Conservation (phyloP, 2,329 filamentous ascomycete species). For the Alternaria triticimaculans region DNA sequence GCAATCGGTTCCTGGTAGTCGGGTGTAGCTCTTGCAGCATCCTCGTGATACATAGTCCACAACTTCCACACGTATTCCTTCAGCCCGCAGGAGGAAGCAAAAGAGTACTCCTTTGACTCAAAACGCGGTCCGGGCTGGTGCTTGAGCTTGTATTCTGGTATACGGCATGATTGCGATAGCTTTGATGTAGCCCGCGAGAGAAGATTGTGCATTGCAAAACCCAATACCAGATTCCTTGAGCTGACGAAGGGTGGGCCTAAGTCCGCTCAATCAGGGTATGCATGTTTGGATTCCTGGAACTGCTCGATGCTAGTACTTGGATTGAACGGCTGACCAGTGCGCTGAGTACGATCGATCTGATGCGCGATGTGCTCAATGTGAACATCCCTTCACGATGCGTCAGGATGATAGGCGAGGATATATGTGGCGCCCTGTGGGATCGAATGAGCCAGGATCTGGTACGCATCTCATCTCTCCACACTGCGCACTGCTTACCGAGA, state of each 20-base stretch:
- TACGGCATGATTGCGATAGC: background rate
- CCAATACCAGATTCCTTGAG: background rate
- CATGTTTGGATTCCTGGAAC: background rate
- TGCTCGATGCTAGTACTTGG: background rate
- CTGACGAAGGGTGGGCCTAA: background rate
- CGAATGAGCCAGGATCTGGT: background rate
- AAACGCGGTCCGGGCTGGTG: background rate
- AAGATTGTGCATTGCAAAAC: background rate
- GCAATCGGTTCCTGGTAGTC: background rate
- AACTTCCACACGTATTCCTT: background rate
- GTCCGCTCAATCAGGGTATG: background rate
- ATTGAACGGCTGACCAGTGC: constrained; percentile 12
- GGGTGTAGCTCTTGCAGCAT: background rate
- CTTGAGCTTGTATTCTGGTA: background rate
- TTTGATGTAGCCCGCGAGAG: background rate
- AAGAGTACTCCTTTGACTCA: background rate
- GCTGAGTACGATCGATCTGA: background rate
- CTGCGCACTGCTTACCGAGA: background rate
- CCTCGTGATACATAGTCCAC: background rate
- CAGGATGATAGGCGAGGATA: constrained; percentile 3
- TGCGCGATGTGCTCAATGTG: background rate
- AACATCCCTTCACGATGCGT: background rate
- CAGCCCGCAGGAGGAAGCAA: background rate
- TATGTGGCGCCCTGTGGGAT: constrained; percentile 1
- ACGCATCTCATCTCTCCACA: background rate